Percentiles rank a stretch among this genome's conserved stretches.
Evolutionary conservation across 2,329 filamentous ascomycete species (phyloP).

Genomic region (Microdochium trichocladiopsis): DNA sequence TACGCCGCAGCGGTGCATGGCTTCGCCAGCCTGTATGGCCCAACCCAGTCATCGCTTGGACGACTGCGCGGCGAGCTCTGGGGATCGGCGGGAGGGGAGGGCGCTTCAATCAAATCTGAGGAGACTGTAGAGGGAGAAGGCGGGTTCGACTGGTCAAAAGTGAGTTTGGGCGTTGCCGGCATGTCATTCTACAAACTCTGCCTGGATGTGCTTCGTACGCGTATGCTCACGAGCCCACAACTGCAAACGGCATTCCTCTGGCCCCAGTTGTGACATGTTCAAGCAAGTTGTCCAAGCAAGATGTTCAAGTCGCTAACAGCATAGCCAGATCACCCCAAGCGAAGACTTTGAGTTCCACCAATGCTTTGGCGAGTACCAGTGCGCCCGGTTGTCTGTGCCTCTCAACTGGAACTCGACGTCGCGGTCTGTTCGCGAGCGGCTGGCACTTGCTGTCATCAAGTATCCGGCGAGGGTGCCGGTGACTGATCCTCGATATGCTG

Average conservation of each 20-base stretch:
- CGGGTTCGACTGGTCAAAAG: neutral
- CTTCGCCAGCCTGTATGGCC: neutral
- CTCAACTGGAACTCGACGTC: slow-evolving; percentile 34
- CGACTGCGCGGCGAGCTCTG: neutral
- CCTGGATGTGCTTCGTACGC: too few relatives aligned
- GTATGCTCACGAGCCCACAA: too few relatives aligned
- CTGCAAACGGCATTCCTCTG: too few relatives aligned
- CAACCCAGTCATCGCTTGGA: neutral
- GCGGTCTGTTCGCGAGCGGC: slow-evolving; percentile 19
- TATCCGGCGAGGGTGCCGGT: slow-evolving; percentile 27
- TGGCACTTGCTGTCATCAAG: slow-evolving; percentile 36
- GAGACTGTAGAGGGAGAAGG: neutral
- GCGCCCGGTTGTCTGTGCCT: slow-evolving; percentile 39
- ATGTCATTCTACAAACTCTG: neutral
- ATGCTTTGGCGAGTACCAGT: slow-evolving; percentile 38
- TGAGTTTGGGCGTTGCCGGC: neutral
- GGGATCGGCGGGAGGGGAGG: neutral
- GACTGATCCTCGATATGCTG: slow-evolving; percentile 33
- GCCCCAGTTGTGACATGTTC: too few relatives aligned
- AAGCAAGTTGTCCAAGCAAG: too few relatives aligned
- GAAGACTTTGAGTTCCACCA: neutral
- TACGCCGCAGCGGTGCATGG: neutral
- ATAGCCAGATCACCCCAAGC: neutral
- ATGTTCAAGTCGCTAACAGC: neutral
- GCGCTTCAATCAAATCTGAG: neutral